Base-by-base conservation (phyloP, 371 early-diverging fungal genomes). In the Nematocida homosporus region DNA sequence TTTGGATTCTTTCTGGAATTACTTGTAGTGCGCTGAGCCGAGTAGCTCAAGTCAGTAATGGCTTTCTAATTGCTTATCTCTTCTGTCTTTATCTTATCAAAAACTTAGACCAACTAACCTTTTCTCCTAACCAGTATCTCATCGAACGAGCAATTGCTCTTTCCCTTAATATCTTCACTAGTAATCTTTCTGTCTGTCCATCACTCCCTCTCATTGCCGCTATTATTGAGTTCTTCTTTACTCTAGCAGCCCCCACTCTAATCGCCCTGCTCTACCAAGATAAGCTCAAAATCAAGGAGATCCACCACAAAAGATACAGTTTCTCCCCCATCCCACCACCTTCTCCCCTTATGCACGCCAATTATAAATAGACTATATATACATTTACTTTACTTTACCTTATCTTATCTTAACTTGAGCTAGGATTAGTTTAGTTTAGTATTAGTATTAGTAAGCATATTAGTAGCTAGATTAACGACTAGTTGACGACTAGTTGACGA, bases 141-240 rank as follows among this genome's bases (percentile, higher is more conserved):
- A 8, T 20, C 8, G 54, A 25, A 25, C 20, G 66, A 4, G 66
- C 66, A 0, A 8, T 66, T 56, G 37, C 66, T 56, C 56, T 53
- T n/a, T 13, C 42, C 35, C 10, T 66, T 10, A 66, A 56, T 13
- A 66, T 66, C 48, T 30, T 66, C 40, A 18, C 10, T 8, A 38
- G 56, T 44, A 66, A 66, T 30, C n/a, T 59, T 1, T 30, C 56
- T 10, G 38, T 13, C 37, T 57, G n/a, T 1, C 5, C 34, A 8
- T 18, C 20, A 16, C 29, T 20, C 18, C 18, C 37, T 6, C 8
- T 20, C 5, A 5, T 20, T 2, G 34, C 56, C 13, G 4, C 53
- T 8, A n/a, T 59, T 2, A 27, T 40, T 48, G 69, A 68, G 47
- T 20, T 68, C 1, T 59, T 68, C 23, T 68, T 68, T 30, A 56